phyloP scores from a whole-genome alignment of 1,139 yeast species.

The Wickerhamomyces sp. region DNA sequence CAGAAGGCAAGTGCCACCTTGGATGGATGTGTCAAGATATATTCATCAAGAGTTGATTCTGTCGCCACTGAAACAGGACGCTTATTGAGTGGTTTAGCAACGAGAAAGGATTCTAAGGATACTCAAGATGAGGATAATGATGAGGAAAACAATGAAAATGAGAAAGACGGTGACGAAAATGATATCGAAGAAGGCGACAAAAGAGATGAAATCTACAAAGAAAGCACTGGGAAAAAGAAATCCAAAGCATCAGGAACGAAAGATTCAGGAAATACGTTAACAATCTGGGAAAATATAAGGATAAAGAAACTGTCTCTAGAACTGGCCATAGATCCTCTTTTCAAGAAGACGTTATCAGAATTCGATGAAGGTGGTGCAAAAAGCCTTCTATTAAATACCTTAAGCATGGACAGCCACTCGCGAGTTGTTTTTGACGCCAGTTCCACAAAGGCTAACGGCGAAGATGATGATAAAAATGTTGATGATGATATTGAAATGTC shows the following conservation, averaged over 20 bases:
- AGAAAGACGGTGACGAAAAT: constrained; percentile 53
- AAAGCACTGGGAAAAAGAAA: constrained; percentile 26
- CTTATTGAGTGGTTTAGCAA: constrained; percentile 75
- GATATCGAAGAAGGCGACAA: constrained; percentile 32
- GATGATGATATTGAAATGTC: constrained; percentile 23
- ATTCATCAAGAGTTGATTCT: constrained; percentile 83
- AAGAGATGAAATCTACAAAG: constrained; percentile 30
- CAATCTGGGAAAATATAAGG: constrained; percentile 55
- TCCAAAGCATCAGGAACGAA: constrained; percentile 33
- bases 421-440: constrained; percentile 38
- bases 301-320: constrained; percentile 75
- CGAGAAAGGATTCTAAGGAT: constrained; percentile 26
- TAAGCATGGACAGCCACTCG: constrained; percentile 33
- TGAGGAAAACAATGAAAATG: constrained; percentile 32
- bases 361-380: constrained; percentile 96
- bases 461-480: constrained; percentile 11
- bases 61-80: constrained; percentile 90
- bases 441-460: constrained; percentile 13
- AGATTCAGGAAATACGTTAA: constrained; percentile 44
- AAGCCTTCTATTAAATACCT: constrained; percentile 69
- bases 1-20: constrained; percentile 76
- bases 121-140: constrained; percentile 30
- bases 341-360: constrained; percentile 84
- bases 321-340: constrained; percentile 78
- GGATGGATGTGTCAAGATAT: constrained; percentile 83